These are phyloP conservation scores for Blastobotrys raffinosifermentans DNA, from an alignment of 1,139 yeast genomes.

Conservation along the genomic window DNA sequence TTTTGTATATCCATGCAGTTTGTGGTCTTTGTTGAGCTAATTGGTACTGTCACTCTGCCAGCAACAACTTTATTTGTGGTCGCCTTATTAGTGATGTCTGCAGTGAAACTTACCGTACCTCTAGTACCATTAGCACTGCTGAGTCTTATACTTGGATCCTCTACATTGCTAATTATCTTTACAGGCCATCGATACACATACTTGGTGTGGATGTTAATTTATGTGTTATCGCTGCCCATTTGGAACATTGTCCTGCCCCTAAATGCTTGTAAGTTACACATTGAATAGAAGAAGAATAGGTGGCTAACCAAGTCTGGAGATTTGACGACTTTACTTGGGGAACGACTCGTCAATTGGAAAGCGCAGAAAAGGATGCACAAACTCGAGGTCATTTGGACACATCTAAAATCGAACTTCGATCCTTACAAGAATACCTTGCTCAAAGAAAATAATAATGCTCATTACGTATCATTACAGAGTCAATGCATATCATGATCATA, in stretches of 20 bases:
- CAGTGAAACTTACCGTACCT: conserved; percentile 61
- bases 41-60: conserved; percentile 89
- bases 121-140: conserved; percentile 70
- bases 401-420: conserved; percentile 7
- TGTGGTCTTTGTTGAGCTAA: conserved; percentile 76
- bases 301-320: conserved; percentile 54
- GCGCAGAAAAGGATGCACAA: conserved; percentile 34
- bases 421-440: conserved; percentile 10
- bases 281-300: background rate
- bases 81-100: conserved; percentile 54
- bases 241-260: conserved; percentile 87
- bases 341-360: conserved; percentile 72
- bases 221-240: conserved; percentile 72
- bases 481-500: too few relatives aligned
- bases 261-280: conserved; percentile 48
- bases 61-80: conserved; percentile 85
- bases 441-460: too few relatives aligned
- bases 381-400: background rate
- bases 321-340: conserved; percentile 97
- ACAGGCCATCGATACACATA: conserved; percentile 72
- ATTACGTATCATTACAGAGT: too few relatives aligned
- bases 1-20: conserved; percentile 98
- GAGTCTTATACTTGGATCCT: conserved; percentile 78
- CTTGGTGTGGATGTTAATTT: conserved; percentile 70
- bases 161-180: conserved; percentile 69